Percentiles rank a stretch among this genome's conserved stretches.
These are phyloP conservation scores for Trypanosoma lewisi DNA, from an alignment of 208 protist genomes.

Conservation along the genomic window DNA sequence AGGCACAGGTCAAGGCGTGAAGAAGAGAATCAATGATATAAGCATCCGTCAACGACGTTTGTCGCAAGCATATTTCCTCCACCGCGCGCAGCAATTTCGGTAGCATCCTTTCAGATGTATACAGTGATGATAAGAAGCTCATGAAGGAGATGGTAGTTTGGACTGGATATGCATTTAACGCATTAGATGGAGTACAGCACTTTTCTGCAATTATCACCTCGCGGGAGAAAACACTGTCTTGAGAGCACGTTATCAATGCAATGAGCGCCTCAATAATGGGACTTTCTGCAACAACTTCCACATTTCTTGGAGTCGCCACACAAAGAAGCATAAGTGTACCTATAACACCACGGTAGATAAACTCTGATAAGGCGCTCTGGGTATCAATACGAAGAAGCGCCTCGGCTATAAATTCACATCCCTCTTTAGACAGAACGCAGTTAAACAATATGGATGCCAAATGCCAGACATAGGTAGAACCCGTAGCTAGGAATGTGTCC, in stretches of 20 bases:
- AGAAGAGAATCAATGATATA: conserved; percentile 74
- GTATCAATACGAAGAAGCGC: conserved; percentile 59
- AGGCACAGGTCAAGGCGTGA: conserved; percentile 46
- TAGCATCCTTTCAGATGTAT: conserved; percentile 39
- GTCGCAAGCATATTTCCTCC: conserved; percentile 44
- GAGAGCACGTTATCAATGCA: conserved; percentile 48
- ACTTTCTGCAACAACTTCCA: conserved; percentile 39
- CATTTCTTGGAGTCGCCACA: conserved; percentile 64
- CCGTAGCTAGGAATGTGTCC: conserved; percentile 58
- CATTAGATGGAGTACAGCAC: conserved; percentile 20
- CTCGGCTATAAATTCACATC: conserved; percentile 39
- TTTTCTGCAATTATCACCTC: conserved; percentile 19
- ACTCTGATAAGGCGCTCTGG: conserved; percentile 39
- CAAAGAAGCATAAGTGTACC: conserved; percentile 67
- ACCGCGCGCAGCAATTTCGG: conserved; percentile 48
- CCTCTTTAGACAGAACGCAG: conserved; percentile 43
- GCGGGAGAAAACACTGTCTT: conserved; percentile 58
- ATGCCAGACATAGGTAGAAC: conserved; percentile 46
- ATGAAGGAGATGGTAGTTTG: conserved; percentile 70
- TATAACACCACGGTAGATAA: conserved; percentile 66
- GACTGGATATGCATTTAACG: conserved; percentile 58
- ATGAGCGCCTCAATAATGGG: conserved; percentile 56
- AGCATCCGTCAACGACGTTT: conserved; percentile 60
- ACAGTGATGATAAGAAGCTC: conserved; percentile 48
- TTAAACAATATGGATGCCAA: conserved; percentile 58